These are phyloP conservation scores for Penicillium mononematosum DNA, from an alignment of 495 filamentous ascomycete species.

Conservation along the genomic window DNA sequence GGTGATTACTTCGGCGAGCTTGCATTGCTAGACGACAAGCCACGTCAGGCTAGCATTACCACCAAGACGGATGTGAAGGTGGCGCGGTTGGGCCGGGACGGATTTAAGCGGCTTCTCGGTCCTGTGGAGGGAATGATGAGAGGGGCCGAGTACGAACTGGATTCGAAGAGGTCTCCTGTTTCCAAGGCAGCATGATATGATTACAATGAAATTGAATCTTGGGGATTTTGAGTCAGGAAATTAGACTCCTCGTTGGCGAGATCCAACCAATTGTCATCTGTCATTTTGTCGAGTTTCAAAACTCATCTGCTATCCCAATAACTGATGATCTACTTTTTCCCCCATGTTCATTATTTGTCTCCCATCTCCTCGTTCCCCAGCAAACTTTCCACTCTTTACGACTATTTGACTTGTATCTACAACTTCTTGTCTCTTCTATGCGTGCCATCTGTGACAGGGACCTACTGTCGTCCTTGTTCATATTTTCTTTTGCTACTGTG, in stretches of 20 bases:
- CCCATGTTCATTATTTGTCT: conserved; percentile 6
- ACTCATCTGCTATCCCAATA: conserved; percentile 3
- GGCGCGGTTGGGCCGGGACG: conserved; percentile 88
- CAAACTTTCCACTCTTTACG: conserved; percentile 26
- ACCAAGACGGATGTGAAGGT: conserved; percentile 81
- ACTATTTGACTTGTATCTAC: conserved; percentile 30
- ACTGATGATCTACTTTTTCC: conserved; percentile 1
- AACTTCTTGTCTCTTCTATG: conserved; percentile 19
- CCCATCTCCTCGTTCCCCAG: background rate
- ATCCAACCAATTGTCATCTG: background rate
- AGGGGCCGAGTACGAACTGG: conserved; percentile 61
- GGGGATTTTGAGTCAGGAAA: background rate
- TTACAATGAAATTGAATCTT: conserved; percentile 18
- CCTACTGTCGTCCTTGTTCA: conserved; percentile 29
- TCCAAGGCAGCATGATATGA: conserved; percentile 28
- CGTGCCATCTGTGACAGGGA: conserved; percentile 19
- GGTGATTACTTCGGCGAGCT: conserved; percentile 98
- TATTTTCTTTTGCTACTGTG: conserved; percentile 18
- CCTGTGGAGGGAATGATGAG: conserved; percentile 95
- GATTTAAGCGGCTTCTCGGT: conserved; percentile 89
- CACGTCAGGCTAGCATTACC: conserved; percentile 86
- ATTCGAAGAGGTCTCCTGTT: conserved; percentile 29
- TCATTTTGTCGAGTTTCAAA: background rate
- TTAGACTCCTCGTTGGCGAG: conserved; percentile 5
- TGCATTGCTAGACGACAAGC: conserved; percentile 88